Conservation (phyloP, 768 basidiomycete genomes). For the Goffeauzyma gilvescens region DNA sequence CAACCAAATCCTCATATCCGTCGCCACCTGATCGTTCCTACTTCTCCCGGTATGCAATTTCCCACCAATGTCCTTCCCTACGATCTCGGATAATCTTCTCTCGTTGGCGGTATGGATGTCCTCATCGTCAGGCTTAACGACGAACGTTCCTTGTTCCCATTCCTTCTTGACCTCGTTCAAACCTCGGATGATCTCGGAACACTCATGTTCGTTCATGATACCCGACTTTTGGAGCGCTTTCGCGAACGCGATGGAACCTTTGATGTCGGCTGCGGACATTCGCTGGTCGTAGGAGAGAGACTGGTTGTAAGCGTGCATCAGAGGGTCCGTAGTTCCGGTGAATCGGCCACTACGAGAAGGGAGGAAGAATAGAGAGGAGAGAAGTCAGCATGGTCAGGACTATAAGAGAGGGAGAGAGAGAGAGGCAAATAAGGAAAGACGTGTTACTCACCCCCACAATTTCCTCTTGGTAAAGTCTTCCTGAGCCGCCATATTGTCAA, state of each 20-base stretch:
- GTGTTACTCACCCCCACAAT: slow-evolving; percentile 13
- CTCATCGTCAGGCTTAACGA: slow-evolving; percentile 67
- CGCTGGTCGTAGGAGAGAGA: slow-evolving; percentile 83
- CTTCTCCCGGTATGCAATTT: slow-evolving; percentile 95
- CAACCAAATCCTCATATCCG: slow-evolving; percentile 94
- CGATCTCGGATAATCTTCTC: slow-evolving; percentile 74
- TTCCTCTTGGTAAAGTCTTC: slow-evolving; percentile 17
- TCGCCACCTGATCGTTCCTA: slow-evolving; percentile 95
- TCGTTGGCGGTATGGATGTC: slow-evolving; percentile 99
- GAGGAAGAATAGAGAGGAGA: neutral
- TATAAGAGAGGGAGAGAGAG: too few species aligned
- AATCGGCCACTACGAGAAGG: slow-evolving; percentile 9
- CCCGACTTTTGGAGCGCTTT: slow-evolving; percentile 60
- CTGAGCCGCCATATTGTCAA: slow-evolving; percentile 2
- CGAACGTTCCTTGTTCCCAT: slow-evolving; percentile 65
- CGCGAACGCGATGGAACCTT: slow-evolving; percentile 87
- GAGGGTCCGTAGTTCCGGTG: slow-evolving; percentile 15
- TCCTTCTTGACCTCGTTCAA: slow-evolving; percentile 56
- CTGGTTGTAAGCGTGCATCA: slow-evolving; percentile 93
- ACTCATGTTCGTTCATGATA: slow-evolving; percentile 63
- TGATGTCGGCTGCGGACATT: slow-evolving; percentile 81
- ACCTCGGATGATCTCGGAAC: slow-evolving; percentile 46
- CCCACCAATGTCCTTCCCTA: slow-evolving; percentile 67
- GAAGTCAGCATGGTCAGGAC: neutral
- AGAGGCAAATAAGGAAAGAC: too few species aligned